A percentile compares a stretch with the other conserved stretches of the same genome.
Evolutionary conservation across 2,329 filamentous ascomycete species (phyloP).

Genomic region (Fusarium kyushuense): DNA sequence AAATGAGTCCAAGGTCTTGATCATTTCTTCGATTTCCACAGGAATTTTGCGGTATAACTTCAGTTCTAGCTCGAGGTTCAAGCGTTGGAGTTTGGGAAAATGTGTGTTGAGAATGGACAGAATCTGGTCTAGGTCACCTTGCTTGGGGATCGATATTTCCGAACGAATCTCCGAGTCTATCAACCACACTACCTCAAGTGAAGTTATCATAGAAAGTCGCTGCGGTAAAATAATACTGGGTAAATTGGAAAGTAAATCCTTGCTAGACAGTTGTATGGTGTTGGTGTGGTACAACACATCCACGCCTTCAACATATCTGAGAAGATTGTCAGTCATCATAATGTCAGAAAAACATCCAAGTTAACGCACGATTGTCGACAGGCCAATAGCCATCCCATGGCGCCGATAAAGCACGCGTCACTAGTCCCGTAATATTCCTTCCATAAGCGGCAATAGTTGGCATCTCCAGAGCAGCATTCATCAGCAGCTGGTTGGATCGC

Average conservation of each 20-base stretch:
- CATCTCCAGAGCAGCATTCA: not conserved
- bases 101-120: not conserved
- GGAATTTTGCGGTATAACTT: not conserved
- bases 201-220: not conserved
- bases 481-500: not conserved
- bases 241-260: accelerated
- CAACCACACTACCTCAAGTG: not conserved
- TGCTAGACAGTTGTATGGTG: not conserved
- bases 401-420: not conserved
- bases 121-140: not conserved
- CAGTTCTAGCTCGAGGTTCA: not conserved
- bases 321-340: not conserved
- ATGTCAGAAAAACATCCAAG: accelerated
- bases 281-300: not conserved
- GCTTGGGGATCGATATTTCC: not conserved
- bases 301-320: not conserved
- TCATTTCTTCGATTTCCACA: not conserved
- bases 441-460: not conserved
- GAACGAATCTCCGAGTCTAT: not conserved
- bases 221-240: not conserved
- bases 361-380: not conserved
- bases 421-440: not conserved
- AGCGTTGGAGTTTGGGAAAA: not conserved
- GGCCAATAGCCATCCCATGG: not conserved
- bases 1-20: not conserved